Base-by-base conservation (phyloP, 495 filamentous ascomycete genomes). In the Staphylotrichum longicolle region DNA sequence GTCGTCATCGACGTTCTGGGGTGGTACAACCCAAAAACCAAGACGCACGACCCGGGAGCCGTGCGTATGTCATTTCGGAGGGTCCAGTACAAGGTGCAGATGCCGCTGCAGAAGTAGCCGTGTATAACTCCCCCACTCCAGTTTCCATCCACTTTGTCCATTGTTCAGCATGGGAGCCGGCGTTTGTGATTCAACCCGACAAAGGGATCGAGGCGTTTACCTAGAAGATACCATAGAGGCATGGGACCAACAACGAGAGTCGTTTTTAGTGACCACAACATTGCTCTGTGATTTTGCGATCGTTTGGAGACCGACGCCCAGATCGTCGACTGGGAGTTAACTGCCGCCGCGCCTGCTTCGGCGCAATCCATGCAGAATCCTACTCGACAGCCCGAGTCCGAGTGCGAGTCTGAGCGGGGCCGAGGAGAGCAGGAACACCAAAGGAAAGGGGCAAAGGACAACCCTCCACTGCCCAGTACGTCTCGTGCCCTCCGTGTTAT, bases 1-100 rank as follows among this genome's bases (percentile, higher is more conserved):
- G 12, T 77, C 20, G 66, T 67, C 3, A 20, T 77, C 12, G 74
- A 75, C 42, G 69, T 66, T 0, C 2, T 59, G 47, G 65, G 37
- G 7, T 76, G 72, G 68, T 76, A 67, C 37, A 65, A 74, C 45
- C 69, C 72, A 0, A 65, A 60, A 35, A 67, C 64, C 2, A 65
- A 63, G 55, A 37, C 45, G 3, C 66, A 62, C 12, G 64, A 68
- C 53, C 30, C 20, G 8, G 37, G 34, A 5, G 63, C 54, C 46
- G 48, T 65, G 34, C 33, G 34, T 35, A 56, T 72, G 34, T 4
- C 34, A 6, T 3, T 68, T 2, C 40, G 63, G 15, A 58, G 59
- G 37, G 33, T 65, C 32, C 64, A 63, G 46, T 33, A 45, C 40
- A 69, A 68, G 57, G 27, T 30, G 33, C 48, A 51, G 48, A 5